A percentile compares a stretch with the other conserved stretches of the same genome.
Conservation (phyloP, 495 filamentous ascomycete genomes). For the Penicillium longicatenatum region DNA sequence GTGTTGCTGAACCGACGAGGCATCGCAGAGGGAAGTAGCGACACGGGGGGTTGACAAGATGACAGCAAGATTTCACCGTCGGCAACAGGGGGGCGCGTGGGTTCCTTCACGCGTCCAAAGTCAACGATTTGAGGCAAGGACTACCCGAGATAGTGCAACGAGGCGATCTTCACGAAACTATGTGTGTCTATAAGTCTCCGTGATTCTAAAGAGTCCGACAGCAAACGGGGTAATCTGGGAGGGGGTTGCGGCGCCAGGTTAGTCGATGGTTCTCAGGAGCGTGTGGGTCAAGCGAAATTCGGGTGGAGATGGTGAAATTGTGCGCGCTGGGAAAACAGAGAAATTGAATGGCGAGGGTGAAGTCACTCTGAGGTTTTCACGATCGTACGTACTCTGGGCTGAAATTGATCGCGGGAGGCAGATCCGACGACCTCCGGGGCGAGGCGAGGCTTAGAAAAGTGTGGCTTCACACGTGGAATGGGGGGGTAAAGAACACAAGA, state of each 20-base stretch:
- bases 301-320: not conserved
- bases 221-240: constrained; percentile 9
- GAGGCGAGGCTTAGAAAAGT: constrained; percentile 14
- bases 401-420: constrained; percentile 15
- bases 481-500: constrained; percentile 13
- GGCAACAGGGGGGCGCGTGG: constrained; percentile 12
- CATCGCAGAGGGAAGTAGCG: constrained; percentile 51
- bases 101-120: constrained; percentile 19
- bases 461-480: constrained; percentile 32
- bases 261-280: constrained; percentile 12
- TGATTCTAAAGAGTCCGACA: constrained; percentile 5
- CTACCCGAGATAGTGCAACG: constrained; percentile 13
- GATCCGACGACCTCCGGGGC: constrained; percentile 31
- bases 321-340: not conserved
- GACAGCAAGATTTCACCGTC: constrained; percentile 20
- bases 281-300: constrained; percentile 3
- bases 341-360: constrained; percentile 2
- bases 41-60: constrained; percentile 21
- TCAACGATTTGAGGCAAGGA: constrained; percentile 25
- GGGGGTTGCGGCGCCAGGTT: constrained; percentile 8
- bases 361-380: constrained; percentile 2
- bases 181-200: not conserved
- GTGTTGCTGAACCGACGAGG: constrained; percentile 56
- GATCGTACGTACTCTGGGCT: constrained; percentile 20
- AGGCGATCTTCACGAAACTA: not conserved